Evolutionary conservation across 371 early-diverging fungal genomes (phyloP).

Genomic region (Thermomucor indicae-seudaticae): DNA sequence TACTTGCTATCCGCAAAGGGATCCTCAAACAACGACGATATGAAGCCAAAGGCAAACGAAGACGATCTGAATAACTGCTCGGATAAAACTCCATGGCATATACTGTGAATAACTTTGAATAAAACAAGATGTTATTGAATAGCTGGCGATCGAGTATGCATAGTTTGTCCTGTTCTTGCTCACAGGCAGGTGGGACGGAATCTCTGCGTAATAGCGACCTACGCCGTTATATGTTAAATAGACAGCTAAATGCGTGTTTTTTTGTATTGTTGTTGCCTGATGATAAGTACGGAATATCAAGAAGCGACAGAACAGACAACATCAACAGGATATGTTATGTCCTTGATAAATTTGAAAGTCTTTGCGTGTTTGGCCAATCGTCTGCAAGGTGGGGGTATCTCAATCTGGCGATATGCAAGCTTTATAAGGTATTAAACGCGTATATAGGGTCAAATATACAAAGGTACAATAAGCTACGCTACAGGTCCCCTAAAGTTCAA

Average conservation of each 20-base stretch:
- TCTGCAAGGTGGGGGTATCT: too few species aligned
- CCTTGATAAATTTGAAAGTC: too few species aligned
- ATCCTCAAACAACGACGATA: constrained; percentile 25
- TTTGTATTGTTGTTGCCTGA: constrained; percentile 48
- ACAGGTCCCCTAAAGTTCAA: too few species aligned
- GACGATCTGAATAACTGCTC: constrained; percentile 32
- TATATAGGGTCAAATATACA: too few species aligned
- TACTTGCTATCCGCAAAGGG: constrained; percentile 12
- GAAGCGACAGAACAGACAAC: too few species aligned
- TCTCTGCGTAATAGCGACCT: constrained; percentile 49
- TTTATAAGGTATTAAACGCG: too few species aligned
- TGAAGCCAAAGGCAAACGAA: constrained; percentile 49
- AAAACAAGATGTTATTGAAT: not conserved
- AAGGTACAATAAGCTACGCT: too few species aligned
- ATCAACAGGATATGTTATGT: too few species aligned
- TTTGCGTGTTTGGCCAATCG: too few species aligned
- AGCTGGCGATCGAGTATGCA: constrained; percentile 16
- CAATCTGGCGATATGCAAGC: too few species aligned
- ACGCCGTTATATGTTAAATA: constrained; percentile 56
- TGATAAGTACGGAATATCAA: too few species aligned
- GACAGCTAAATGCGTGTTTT: constrained; percentile 41
- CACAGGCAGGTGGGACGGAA: constrained; percentile 54
- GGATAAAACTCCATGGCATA: not conserved
- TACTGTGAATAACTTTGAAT: not conserved
- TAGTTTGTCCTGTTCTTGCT: constrained; percentile 45